phyloP scores from a whole-genome alignment of 2,329 filamentous ascomycete species.

The Talaromyces islandicus region DNA sequence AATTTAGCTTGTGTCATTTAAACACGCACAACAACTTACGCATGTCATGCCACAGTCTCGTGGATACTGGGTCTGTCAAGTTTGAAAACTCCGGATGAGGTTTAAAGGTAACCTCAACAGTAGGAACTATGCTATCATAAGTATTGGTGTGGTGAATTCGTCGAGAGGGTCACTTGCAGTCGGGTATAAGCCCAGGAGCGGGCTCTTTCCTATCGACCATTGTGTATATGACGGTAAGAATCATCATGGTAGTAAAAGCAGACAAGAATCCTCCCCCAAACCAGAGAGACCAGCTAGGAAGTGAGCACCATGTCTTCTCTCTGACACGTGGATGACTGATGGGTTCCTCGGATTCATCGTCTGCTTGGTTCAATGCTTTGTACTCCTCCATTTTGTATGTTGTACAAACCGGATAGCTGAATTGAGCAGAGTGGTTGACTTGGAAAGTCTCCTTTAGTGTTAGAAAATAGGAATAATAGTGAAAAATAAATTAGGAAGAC shows the following conservation, averaged over 20 bases:
- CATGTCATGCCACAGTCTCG: background rate
- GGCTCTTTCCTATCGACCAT: background rate
- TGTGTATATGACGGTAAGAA: background rate
- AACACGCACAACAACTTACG: background rate
- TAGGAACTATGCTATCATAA: background rate
- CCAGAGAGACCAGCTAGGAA: background rate
- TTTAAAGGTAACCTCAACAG: background rate
- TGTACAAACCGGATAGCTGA: no score
- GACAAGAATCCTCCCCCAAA: background rate
- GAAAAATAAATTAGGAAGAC: no score
- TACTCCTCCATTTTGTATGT: no score
- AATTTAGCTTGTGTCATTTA: background rate
- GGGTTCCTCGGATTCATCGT: background rate
- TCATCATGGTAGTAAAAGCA: background rate
- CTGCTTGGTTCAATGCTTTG: no score
- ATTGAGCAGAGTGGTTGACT: no score
- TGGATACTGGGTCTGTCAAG: constrained; percentile 1
- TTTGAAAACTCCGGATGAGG: constrained; percentile 6
- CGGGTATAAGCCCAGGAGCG: background rate
- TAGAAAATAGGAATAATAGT: no score
- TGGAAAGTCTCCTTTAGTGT: no score
- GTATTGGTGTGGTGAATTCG: background rate
- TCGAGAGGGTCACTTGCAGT: background rate
- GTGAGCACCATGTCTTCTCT: background rate
- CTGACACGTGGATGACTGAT: background rate